phyloP scores from a whole-genome alignment of 495 filamentous ascomycete genomes.

The Penicillium waksmanii region DNA sequence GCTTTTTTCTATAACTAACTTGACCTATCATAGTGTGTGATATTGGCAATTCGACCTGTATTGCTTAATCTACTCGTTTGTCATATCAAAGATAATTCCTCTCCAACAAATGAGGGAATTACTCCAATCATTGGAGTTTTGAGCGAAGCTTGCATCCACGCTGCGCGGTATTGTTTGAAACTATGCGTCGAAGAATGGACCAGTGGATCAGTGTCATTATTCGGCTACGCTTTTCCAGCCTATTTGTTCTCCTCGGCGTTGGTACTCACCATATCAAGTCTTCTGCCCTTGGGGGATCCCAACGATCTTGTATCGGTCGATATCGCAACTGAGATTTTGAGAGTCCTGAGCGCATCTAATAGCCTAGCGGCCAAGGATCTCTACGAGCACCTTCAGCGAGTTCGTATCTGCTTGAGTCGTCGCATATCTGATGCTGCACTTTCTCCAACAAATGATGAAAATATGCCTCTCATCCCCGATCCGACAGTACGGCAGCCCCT shows the following conservation, averaged over 20 bases:
- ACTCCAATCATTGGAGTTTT: slow-evolving; percentile 35
- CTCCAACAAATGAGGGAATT: slow-evolving; percentile 16
- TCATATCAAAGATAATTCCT: slow-evolving; percentile 21
- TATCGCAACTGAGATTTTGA: slow-evolving; percentile 37
- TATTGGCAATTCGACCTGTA: slow-evolving; percentile 42
- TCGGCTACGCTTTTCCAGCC: slow-evolving; percentile 42
- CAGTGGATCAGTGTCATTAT: slow-evolving; percentile 38
- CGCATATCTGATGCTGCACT: neutral
- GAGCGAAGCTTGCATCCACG: slow-evolving; percentile 43
- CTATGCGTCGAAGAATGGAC: slow-evolving; percentile 44
- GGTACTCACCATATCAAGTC: slow-evolving; percentile 39
- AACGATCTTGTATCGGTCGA: slow-evolving; percentile 35
- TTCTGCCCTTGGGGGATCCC: slow-evolving; percentile 31
- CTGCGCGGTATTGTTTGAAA: slow-evolving; percentile 41
- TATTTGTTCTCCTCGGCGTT: slow-evolving; percentile 44
- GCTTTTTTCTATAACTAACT: neutral
- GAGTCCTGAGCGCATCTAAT: slow-evolving; percentile 35
- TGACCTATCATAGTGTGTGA: slow-evolving; percentile 35
- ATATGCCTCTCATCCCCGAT: neutral
- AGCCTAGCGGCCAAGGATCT: slow-evolving; percentile 39
- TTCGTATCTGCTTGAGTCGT: slow-evolving; percentile 28
- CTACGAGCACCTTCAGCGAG: slow-evolving; percentile 32
- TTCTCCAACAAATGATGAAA: neutral
- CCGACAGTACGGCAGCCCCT: neutral
- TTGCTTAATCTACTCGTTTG: slow-evolving; percentile 38